Base-by-base conservation (phyloP, 768 basidiomycete species). In the Boletus rubropictus region DNA sequence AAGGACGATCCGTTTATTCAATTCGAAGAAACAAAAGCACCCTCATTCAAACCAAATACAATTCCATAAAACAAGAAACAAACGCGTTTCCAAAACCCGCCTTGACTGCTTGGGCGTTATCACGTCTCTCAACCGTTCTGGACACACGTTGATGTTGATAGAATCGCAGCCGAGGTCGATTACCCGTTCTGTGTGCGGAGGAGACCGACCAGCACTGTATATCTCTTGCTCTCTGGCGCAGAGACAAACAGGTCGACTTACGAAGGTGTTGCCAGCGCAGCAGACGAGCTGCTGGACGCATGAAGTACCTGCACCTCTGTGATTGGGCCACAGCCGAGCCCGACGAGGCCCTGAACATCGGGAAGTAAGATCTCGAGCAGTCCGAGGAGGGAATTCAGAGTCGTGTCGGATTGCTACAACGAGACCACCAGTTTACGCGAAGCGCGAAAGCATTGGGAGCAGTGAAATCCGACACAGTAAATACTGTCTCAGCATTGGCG, bases 241-340 rank as follows among this genome's bases (percentile, higher is more conserved):
- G 4, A 3, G 33, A n/a, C 3, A 34, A 24, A 7, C 6, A 20
- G 1, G 1, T 8, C 3, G 9, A 29, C 51, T 50, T 15, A 59
- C 57, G 3, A 42, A 50, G 4, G 3, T n/a, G 5, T 55, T 37
- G 4, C 27, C 39, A 12, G 29, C 39, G 49, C 58, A 59, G 31
- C 57, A 59, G 25, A 59, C 51, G 0, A 57, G 36, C 20, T 53
- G 29, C 17, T 36, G 28, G 9, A 21, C 31, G 42, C 58, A 59
- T 1, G 10, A 1, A 1, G 36, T n/a, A 12, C 39, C n/a, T 0
- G 33, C 18, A 1, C 46, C 44, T 1, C 20, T 2, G 41, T 45
- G 37, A 46, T 24, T 0, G 53, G 36, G 22, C 9, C 6, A 31
- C 57, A 58, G 7, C 7, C 7, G 5, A 43, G 6, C 20, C 50